phyloP scores from a whole-genome alignment of 2,329 filamentous ascomycete species.

The Ceratocystiopsis brevicomis region DNA sequence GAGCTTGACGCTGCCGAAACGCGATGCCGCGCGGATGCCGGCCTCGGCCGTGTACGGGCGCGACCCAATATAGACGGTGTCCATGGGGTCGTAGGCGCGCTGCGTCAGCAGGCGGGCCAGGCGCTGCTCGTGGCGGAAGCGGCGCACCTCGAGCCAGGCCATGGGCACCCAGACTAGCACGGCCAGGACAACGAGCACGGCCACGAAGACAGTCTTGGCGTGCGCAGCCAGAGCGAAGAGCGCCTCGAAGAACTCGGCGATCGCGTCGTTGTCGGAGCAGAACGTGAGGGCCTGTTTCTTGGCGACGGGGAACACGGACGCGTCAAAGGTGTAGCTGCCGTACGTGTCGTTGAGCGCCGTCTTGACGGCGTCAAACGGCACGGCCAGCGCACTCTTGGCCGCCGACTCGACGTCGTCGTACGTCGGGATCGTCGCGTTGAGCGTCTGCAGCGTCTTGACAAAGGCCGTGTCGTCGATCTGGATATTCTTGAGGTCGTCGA shows the following conservation, averaged over 20 bases:
- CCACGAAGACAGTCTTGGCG: conserved; percentile 58
- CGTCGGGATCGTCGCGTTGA: conserved; percentile 64
- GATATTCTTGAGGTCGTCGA: conserved; percentile 50
- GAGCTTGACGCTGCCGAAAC: conserved; percentile 39
- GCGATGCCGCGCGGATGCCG: conserved; percentile 51
- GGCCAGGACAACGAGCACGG: conserved; percentile 41
- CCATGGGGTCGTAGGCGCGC: conserved; percentile 59
- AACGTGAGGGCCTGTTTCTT: conserved; percentile 68
- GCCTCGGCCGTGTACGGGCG: conserved; percentile 55
- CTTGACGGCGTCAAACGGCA: conserved; percentile 69
- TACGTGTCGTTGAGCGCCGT: conserved; percentile 51
- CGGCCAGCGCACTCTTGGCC: conserved; percentile 52
- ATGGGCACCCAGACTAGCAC: conserved; percentile 44
- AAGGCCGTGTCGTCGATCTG: conserved; percentile 48
- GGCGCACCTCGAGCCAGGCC: conserved; percentile 60
- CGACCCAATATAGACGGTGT: conserved; percentile 74
- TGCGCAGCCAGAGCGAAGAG: conserved; percentile 47
- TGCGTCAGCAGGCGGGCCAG: conserved; percentile 41
- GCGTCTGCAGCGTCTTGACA: conserved; percentile 45
- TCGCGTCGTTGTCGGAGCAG: conserved; percentile 67
- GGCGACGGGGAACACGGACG: conserved; percentile 61
- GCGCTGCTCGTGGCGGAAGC: conserved; percentile 55
- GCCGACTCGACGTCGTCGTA: conserved; percentile 73
- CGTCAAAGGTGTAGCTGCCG: conserved; percentile 59
- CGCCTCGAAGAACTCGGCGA: conserved; percentile 66